Percentiles rank a stretch among this genome's conserved stretches.
Evolutionary conservation across 225 moss, liverwort and hornwort species (phyloP).

Genomic region (Takakia lepidozioides): DNA sequence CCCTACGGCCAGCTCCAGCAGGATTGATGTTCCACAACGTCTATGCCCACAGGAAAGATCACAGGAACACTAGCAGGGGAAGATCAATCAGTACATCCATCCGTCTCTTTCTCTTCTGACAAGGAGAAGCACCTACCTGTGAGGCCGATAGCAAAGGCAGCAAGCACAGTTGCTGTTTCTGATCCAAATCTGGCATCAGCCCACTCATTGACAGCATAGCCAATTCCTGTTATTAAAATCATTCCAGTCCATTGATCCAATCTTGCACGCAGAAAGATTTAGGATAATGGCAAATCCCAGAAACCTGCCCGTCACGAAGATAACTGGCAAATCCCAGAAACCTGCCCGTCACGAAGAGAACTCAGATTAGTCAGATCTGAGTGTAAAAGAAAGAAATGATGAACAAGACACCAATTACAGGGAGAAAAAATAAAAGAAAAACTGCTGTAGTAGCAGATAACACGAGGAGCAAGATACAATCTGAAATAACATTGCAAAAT

Average conservation of each 20-base stretch:
- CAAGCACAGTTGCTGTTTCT: conserved; percentile 41
- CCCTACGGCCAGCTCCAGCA: no score
- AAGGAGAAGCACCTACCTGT: conserved; percentile 15
- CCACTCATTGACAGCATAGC: conserved; percentile 25
- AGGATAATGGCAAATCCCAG: conserved; percentile 36
- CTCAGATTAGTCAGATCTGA: conserved; percentile 1
- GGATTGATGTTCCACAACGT: no score
- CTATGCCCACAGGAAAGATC: no score
- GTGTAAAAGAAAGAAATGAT: conserved; percentile 5
- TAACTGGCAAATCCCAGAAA: no score
- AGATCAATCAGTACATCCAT: background rate
- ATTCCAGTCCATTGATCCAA: conserved; percentile 51
- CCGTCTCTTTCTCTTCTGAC: background rate
- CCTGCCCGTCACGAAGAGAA: no score
- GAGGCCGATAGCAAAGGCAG: conserved; percentile 44
- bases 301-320: no score
- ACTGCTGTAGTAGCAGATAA: no score
- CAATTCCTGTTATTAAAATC: conserved; percentile 30
- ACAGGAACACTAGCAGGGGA: no score
- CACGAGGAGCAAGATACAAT: no score
- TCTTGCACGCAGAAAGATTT: conserved; percentile 35
- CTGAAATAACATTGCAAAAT: no score
- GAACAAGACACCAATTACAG: background rate
- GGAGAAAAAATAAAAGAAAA: no score
- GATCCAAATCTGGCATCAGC: conserved; percentile 19